Evolutionary conservation across 257 asterid species (phyloP).

Genomic region (Salvia rosmarinus): DNA sequence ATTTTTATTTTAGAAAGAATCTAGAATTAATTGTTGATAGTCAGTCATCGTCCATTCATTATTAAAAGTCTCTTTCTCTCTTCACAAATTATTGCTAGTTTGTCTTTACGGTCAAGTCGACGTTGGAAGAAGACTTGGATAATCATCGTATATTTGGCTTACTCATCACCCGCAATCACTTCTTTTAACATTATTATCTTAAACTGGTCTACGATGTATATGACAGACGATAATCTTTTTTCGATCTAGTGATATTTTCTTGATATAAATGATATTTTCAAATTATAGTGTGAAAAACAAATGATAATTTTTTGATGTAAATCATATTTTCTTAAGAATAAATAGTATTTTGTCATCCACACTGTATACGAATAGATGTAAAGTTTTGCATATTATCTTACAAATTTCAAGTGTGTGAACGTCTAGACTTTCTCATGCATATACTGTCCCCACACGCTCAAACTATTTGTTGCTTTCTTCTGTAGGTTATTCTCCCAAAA

Average conservation of each 20-base stretch:
- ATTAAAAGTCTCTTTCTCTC: not conserved
- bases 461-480: not conserved
- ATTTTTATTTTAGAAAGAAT: not conserved
- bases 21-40: not conserved
- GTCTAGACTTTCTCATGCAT: not conserved
- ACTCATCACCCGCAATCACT: not conserved
- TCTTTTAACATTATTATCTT: not conserved
- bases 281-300: no score
- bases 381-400: not conserved
- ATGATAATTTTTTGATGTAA: no score
- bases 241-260: no score
- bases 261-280: no score
- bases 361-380: no score
- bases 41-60: slow-evolving; percentile 1
- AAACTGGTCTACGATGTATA: no score
- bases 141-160: slow-evolving; percentile 4
- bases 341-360: no score
- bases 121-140: not conserved
- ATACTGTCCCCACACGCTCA: slow-evolving; percentile 34
- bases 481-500: not conserved
- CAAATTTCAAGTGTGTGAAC: slow-evolving; percentile 26
- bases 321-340: no score
- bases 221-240: no score
- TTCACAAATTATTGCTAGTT: not conserved
- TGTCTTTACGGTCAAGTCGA: not conserved